These are phyloP conservation scores for Chaetomium sp. DNA, from an alignment of 2,329 filamentous ascomycete species.

Conservation along the genomic window DNA sequence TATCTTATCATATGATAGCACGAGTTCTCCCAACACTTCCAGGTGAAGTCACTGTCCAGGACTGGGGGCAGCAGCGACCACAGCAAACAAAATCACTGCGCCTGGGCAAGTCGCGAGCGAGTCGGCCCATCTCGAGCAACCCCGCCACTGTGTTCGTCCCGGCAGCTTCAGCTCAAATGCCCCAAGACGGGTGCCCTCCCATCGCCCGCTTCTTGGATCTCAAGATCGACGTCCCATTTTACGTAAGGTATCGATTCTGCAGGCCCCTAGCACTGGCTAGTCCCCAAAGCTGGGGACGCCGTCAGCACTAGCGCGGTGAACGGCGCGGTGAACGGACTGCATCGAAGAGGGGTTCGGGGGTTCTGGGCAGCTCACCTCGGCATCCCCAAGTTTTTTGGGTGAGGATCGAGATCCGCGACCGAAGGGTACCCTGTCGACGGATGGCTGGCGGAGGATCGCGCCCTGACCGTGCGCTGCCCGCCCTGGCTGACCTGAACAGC, in stretches of 20 bases:
- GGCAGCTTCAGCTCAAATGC: neutral
- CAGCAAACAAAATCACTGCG: neutral
- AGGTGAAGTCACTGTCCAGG: neutral
- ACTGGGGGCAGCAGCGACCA: neutral
- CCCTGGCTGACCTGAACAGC: neutral
- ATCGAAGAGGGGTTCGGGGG: conserved; percentile 5
- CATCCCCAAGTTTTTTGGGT: neutral
- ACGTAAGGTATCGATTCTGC: conserved; percentile 24
- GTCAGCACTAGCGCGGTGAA: conserved; percentile 16
- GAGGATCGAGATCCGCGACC: neutral
- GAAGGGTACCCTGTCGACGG: conserved; percentile 2
- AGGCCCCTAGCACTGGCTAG: conserved; percentile 1
- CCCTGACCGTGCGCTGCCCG: neutral
- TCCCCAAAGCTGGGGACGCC: conserved; percentile 10
- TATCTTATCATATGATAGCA: neutral
- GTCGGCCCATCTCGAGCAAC: neutral
- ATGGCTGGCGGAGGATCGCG: conserved; percentile 1
- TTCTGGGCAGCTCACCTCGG: conserved; percentile 14
- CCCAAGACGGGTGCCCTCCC: neutral
- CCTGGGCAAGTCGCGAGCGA: neutral
- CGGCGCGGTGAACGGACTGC: conserved; percentile 10
- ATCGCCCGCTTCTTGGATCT: neutral
- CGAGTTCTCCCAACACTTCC: neutral
- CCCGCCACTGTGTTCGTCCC: conserved; percentile 1
- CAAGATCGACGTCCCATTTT: conserved; percentile 18